These are phyloP conservation scores for Cercospora zeae-maydis DNA, from an alignment of 2,329 filamentous ascomycete genomes.

Conservation along the genomic window DNA sequence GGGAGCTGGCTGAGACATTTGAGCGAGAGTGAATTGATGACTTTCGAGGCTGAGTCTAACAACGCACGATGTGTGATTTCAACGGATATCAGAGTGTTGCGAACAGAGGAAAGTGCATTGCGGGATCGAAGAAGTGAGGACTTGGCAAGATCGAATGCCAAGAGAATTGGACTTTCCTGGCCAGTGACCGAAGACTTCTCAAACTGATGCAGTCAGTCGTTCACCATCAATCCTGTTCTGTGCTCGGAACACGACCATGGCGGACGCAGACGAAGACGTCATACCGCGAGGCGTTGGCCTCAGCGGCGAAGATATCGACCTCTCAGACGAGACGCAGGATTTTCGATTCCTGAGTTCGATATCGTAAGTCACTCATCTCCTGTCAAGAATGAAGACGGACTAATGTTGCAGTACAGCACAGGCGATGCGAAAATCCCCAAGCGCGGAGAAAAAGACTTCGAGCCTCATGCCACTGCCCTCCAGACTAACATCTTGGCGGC, in stretches of 20 bases:
- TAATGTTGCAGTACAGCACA: conserved; percentile 19
- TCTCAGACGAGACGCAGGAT: conserved; percentile 80
- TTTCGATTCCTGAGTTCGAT: conserved; percentile 68
- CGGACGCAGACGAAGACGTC: conserved; percentile 38
- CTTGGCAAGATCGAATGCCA: not conserved
- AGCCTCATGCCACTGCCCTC: conserved; percentile 79
- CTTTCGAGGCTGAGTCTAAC: not conserved
- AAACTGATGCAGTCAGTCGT: not conserved
- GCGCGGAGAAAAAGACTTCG: conserved; percentile 95
- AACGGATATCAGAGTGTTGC: not conserved
- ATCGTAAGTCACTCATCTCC: conserved; percentile 38
- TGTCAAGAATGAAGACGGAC: not conserved
- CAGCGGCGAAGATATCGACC: conserved; percentile 71
- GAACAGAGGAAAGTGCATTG: not conserved
- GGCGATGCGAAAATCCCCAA: conserved; percentile 64
- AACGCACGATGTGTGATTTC: not conserved
- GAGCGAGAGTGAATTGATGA: not conserved
- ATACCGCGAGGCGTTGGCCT: conserved; percentile 51
- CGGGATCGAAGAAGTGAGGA: not conserved
- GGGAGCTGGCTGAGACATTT: conserved; percentile 11
- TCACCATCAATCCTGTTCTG: not conserved
- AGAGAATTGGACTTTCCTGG: not conserved
- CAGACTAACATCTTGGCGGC: conserved; percentile 75
- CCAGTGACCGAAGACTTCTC: too few relatives aligned
- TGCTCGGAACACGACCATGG: conserved; percentile 28